Evolutionary conservation across 139 green algal genomes (phyloP).

Genomic region (Zygnema circumcarinatum): DNA sequence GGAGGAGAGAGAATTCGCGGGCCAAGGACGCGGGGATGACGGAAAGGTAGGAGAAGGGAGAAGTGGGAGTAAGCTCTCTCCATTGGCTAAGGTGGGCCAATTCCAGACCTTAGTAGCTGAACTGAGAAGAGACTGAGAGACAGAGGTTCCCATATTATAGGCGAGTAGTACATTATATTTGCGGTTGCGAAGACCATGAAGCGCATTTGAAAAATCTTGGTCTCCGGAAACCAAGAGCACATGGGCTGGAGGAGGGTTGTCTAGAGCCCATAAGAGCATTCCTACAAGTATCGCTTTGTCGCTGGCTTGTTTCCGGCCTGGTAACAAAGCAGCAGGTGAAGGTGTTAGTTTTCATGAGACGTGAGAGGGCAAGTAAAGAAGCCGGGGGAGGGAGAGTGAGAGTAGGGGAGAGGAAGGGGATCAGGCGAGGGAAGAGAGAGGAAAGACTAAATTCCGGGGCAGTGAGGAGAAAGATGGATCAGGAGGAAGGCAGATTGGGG

Average conservation of each 20-base stretch:
- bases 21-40: background rate
- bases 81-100: background rate
- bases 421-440: background rate
- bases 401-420: slow-evolving; percentile 4
- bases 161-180: background rate
- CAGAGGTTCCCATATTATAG: background rate
- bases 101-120: background rate
- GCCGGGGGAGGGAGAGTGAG: background rate
- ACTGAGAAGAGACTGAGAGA: background rate
- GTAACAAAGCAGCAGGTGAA: background rate
- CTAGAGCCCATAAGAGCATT: background rate
- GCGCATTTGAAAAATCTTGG: background rate
- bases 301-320: background rate
- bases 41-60: background rate
- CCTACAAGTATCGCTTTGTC: background rate
- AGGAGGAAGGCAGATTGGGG: background rate
- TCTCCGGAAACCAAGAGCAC: background rate
- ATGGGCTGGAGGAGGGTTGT: background rate
- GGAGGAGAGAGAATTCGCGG: background rate
- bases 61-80: no score
- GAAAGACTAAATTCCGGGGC: background rate
- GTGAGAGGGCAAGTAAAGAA: background rate
- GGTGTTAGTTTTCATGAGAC: no score
- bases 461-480: slow-evolving; percentile 10
- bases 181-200: background rate